Percentiles rank a stretch among this genome's conserved stretches.
phyloP scores from a whole-genome alignment of 1,284 basidiomycete species.

The Pisolithus thermaeus region DNA sequence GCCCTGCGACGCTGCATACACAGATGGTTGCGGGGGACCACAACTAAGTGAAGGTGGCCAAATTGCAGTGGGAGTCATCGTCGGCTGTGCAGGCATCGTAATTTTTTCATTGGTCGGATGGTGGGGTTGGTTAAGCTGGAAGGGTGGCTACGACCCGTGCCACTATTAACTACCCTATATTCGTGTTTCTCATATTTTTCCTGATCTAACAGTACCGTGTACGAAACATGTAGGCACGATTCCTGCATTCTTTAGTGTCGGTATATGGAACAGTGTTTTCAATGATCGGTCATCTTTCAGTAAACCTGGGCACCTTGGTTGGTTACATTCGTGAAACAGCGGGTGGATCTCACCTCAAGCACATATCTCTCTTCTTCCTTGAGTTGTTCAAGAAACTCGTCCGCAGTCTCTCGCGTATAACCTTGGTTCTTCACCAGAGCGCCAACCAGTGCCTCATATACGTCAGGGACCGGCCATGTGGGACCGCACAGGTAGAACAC shows the following conservation, averaged over 20 bases:
- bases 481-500: conserved; percentile 98
- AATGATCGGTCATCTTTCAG: conserved; percentile 7
- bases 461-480: conserved; percentile 98
- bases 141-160: conserved; percentile 17
- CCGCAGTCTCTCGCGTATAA: conserved; percentile 64
- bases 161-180: conserved; percentile 15
- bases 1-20: conserved; percentile 73
- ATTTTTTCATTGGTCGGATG: conserved; percentile 45
- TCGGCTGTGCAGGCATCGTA: conserved; percentile 56
- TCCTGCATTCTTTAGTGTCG: too few relatives aligned
- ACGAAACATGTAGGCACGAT: too few relatives aligned
- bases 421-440: conserved; percentile 73
- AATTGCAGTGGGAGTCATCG: conserved; percentile 66
- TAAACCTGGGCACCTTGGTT: conserved; percentile 19
- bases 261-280: too few relatives aligned
- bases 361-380: conserved; percentile 99
- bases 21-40: conserved; percentile 42
- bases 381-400: conserved; percentile 80
- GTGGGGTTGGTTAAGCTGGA: conserved; percentile 31
- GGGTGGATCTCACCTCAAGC: conserved; percentile 65
- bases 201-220: too few relatives aligned
- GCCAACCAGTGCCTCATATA: conserved; percentile 86
- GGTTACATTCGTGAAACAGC: too few relatives aligned
- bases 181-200: too few relatives aligned
- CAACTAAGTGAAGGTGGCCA: conserved; percentile 54